Percentiles rank a stretch among this genome's conserved stretches.
phyloP scores from a whole-genome alignment of 1,284 basidiomycete species.

The Porogramme epimiltina region DNA sequence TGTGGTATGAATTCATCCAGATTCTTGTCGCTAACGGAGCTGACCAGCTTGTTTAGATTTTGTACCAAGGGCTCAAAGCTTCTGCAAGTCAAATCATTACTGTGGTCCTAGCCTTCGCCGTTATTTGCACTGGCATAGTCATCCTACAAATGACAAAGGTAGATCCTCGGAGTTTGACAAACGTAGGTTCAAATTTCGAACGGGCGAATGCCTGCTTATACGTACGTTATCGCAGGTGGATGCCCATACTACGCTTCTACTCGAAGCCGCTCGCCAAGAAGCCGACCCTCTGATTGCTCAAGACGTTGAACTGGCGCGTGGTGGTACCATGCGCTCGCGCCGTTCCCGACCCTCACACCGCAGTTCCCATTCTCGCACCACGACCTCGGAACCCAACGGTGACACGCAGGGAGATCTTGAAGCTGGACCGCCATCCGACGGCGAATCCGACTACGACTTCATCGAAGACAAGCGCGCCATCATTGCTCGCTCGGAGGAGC shows the following conservation, averaged over 20 bases:
- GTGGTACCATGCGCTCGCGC: conserved; percentile 27
- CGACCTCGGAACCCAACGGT: background rate
- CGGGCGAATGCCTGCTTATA: no score
- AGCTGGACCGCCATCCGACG: conserved; percentile 8
- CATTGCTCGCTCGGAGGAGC: conserved; percentile 30
- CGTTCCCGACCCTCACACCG: conserved; percentile 21
- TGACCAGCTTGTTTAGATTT: conserved; percentile 39
- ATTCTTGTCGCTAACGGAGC: no score
- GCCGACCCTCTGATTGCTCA: conserved; percentile 27
- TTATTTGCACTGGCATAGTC: conserved; percentile 59
- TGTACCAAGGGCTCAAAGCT: conserved; percentile 67
- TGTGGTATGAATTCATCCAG: conserved; percentile 26
- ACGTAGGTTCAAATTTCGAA: conserved; percentile 17
- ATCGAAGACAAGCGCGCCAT: conserved; percentile 25
- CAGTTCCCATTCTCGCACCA: conserved; percentile 5
- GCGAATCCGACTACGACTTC: conserved; percentile 22
- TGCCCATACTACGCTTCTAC: conserved; percentile 28
- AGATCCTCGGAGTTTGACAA: conserved; percentile 45
- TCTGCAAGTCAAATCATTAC: conserved; percentile 55
- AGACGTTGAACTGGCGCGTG: conserved; percentile 21
- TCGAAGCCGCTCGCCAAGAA: conserved; percentile 32
- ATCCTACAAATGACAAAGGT: conserved; percentile 72
- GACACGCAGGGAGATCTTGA: conserved; percentile 13
- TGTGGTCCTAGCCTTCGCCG: conserved; percentile 60
- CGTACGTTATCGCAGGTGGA: conserved; percentile 22